Base-by-base conservation (phyloP, 345 rosid species). In the Durio zibethinus region DNA sequence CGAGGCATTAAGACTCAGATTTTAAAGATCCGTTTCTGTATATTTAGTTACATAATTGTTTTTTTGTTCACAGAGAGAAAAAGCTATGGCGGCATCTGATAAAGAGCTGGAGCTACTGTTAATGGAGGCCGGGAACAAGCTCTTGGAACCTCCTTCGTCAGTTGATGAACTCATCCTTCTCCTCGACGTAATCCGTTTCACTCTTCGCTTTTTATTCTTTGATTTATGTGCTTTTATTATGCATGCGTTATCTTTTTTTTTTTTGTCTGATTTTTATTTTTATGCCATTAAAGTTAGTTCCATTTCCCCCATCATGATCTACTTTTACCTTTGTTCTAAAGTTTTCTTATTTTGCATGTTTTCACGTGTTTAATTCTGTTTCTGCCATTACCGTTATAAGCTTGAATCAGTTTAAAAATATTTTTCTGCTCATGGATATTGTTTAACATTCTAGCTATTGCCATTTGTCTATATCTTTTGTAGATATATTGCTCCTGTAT, bases 161-260 rank as follows among this genome's bases (percentile, higher is more conserved):
- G 84, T 87, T 31, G 94, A 91, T 11, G 93, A 88, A 59, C 95
- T 96, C 77, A 93, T 96, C 79, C 74, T 87, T 78, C 90, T 94
- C 74, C 97, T 96, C 9, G 94, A 96, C 48, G 99, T 91, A 78
- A 87, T 93, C 82, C 42, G 38, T 64, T 23, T 36, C 16, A 29
- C 54, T 23, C 40, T 18, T 43, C 16, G 16, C 73, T 36, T 61
- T 43, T 54, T 43, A 1, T 43, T 45, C 71, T 59, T 75, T 38
- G 31, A 54, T 25, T 20, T 42, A 42, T 79, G 16, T 33, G 50
- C 33, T 25, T 77, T 79, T n/a, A 40, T 48, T 73, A 4, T 74
- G 79, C 54, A 2, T 7, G 12, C 45, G 10, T 23, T 61, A 59
- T 35, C 36, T 9, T 33, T 47, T 48, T 45, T 38, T 20, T 20